These are phyloP conservation scores for Solanum chilense DNA, from an alignment of 257 asterid species.

Conservation along the genomic window DNA sequence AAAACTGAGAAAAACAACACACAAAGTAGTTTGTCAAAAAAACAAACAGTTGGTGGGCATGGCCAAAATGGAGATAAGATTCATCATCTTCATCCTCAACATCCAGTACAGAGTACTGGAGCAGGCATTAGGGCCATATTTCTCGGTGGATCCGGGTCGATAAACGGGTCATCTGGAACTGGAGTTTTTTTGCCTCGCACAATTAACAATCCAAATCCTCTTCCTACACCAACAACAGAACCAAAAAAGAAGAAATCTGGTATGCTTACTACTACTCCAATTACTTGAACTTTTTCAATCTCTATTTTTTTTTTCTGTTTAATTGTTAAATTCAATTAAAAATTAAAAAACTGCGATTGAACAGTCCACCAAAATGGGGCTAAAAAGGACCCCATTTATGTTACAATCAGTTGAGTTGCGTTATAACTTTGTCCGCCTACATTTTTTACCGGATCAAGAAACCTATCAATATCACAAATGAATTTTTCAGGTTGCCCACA, in stretches of 20 bases:
- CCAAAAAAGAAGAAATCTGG: constrained; percentile 46
- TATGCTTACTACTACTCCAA: neutral
- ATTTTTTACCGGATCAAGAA: neutral
- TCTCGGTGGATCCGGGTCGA: constrained; percentile 47
- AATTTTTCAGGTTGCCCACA: neutral
- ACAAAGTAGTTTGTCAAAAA: neutral
- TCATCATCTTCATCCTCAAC: neutral
- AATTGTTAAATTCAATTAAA: neutral
- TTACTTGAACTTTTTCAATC: neutral
- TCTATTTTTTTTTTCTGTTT: neutral
- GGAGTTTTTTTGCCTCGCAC: constrained; percentile 73
- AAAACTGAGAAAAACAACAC: neutral
- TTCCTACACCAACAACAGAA: constrained; percentile 6
- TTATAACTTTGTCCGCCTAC: neutral
- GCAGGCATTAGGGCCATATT: constrained; percentile 79
- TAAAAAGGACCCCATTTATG: neutral
- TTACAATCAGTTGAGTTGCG: neutral
- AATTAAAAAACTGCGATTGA: neutral
- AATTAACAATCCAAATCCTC: neutral
- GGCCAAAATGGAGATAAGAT: neutral
- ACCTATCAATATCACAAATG: neutral
- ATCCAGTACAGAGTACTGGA: constrained; percentile 17
- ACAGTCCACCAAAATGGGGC: neutral
- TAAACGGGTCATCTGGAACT: constrained; percentile 47
- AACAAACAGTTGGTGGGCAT: neutral